Conservation (phyloP, 2,329 filamentous ascomycete genomes). For the Trichoderma harzianum region DNA sequence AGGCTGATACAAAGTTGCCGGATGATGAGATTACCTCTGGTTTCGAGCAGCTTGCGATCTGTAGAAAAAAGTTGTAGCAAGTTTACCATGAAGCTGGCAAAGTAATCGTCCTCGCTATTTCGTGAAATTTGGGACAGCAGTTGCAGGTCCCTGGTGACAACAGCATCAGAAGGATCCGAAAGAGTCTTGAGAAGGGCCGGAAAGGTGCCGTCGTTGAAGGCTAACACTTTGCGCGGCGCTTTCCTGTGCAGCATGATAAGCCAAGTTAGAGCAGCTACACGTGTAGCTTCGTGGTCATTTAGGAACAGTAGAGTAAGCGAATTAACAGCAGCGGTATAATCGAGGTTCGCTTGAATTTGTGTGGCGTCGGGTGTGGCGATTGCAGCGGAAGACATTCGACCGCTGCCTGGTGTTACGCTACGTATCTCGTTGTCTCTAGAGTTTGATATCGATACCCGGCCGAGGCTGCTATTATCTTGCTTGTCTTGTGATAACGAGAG, state of each 20-base stretch:
- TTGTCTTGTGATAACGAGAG: slow-evolving; percentile 44
- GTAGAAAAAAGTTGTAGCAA: slow-evolving; percentile 93
- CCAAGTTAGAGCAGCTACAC: slow-evolving; percentile 92
- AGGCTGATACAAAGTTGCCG: slow-evolving; percentile 89
- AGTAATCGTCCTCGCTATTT: slow-evolving; percentile 96
- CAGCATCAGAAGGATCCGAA: slow-evolving; percentile 90
- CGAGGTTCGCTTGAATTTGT: slow-evolving; percentile 66
- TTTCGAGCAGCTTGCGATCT: slow-evolving; percentile 85
- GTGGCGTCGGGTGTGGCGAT: slow-evolving; percentile 39
- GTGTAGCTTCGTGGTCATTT: slow-evolving; percentile 93
- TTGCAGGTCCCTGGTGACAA: slow-evolving; percentile 91
- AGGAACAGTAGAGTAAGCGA: slow-evolving; percentile 90
- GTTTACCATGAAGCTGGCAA: slow-evolving; percentile 97
- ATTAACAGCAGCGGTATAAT: slow-evolving; percentile 92
- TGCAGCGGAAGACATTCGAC: slow-evolving; percentile 43
- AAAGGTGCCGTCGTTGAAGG: slow-evolving; percentile 96
- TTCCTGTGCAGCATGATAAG: slow-evolving; percentile 97
- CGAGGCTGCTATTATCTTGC: slow-evolving; percentile 46
- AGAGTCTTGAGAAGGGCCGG: slow-evolving; percentile 93
- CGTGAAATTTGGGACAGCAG: slow-evolving; percentile 92
- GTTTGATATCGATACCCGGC: slow-evolving; percentile 51
- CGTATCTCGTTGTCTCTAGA: slow-evolving; percentile 51
- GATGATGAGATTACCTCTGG: slow-evolving; percentile 92
- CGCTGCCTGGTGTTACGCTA: slow-evolving; percentile 51
- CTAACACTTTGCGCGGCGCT: slow-evolving; percentile 86